Conservation (phyloP, 164 flowering plant genomes). For the Stephania yunnanensis region DNA sequence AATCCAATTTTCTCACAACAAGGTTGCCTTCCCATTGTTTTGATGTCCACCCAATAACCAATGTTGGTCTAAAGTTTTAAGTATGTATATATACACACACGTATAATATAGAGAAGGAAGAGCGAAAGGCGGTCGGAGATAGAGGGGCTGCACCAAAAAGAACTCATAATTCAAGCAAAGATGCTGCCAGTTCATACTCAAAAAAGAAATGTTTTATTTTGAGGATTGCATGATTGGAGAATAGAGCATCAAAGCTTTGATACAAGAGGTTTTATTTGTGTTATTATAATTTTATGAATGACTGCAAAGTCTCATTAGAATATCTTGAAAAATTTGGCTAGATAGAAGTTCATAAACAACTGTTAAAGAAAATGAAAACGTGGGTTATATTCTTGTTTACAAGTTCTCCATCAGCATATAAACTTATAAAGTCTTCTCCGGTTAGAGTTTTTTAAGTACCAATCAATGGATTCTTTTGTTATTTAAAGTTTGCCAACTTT, state of each 20-base stretch:
- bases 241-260: slow-evolving; percentile 15
- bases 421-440: slow-evolving; percentile 22
- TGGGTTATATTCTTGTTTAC: slow-evolving; percentile 34
- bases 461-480: slow-evolving; percentile 27
- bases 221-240: slow-evolving; percentile 37
- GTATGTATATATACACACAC: slow-evolving; percentile 2
- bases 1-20: slow-evolving; percentile 74
- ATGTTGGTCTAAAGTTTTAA: not conserved
- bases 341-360: slow-evolving; percentile 2
- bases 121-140: slow-evolving; percentile 6
- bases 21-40: slow-evolving; percentile 65
- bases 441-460: slow-evolving; percentile 8
- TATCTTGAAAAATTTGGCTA: slow-evolving; percentile 12
- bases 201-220: slow-evolving; percentile 21
- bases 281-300: not conserved
- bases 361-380: slow-evolving; percentile 20
- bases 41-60: not conserved
- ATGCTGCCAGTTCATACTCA: slow-evolving; percentile 51
- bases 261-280: slow-evolving; percentile 1
- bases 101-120: not conserved
- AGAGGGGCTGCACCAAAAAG: slow-evolving; percentile 17
- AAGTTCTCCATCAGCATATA: slow-evolving; percentile 13
- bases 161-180: slow-evolving; percentile 34
- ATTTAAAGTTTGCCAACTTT: slow-evolving; percentile 48
- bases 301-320: slow-evolving; percentile 6